phyloP scores from a whole-genome alignment of 1,139 yeast species.

The Arxiozyma heterogenica region DNA sequence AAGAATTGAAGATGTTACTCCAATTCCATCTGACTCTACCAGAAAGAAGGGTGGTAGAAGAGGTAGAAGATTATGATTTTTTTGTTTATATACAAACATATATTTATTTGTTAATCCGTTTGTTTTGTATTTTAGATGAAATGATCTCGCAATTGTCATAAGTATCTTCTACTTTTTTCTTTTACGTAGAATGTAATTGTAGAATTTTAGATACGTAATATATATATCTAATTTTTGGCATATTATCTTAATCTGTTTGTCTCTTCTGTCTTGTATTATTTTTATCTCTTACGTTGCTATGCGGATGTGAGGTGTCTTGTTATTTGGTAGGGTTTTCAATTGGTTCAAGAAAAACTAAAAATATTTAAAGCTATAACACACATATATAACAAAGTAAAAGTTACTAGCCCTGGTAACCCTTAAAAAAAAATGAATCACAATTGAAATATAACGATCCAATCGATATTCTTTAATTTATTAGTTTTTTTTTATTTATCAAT shows the following conservation, averaged over 20 bases:
- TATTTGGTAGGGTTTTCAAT: neutral
- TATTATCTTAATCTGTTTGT: no score
- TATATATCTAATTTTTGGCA: neutral
- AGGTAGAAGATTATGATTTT: constrained; percentile 96
- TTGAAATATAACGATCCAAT: no score
- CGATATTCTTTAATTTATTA: no score
- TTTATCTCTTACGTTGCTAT: neutral
- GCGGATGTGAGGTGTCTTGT: neutral
- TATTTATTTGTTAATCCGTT: no score
- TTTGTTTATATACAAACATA: neutral
- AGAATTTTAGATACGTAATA: no score
- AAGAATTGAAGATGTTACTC: constrained; percentile 99
- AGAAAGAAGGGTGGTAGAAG: constrained; percentile 99
- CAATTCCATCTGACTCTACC: constrained; percentile 99
- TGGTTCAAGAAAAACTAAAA: no score
- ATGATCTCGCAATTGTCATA: neutral
- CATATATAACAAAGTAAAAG: no score
- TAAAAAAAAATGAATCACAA: no score
- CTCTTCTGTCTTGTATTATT: neutral
- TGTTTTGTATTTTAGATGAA: neutral
- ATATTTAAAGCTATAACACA: no score
- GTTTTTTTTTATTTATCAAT: neutral
- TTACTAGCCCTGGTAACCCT: neutral
- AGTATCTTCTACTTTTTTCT: neutral
- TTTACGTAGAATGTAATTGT: neutral